These are phyloP conservation scores for Lachnellula occidentalis DNA, from an alignment of 2,329 filamentous ascomycete species.

Conservation along the genomic window DNA sequence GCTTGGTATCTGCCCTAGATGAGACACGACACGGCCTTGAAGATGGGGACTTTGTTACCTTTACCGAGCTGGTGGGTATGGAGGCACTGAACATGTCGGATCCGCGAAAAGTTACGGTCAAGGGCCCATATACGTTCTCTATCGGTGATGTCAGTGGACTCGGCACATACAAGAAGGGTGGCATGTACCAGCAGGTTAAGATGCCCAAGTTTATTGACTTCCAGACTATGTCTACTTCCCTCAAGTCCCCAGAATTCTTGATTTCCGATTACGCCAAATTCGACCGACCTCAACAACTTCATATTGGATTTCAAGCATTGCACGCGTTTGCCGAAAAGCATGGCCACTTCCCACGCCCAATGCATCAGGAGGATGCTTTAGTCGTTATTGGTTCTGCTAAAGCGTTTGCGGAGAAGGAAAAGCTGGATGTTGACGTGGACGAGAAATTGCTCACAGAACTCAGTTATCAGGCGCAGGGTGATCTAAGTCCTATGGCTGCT, in stretches of 20 bases:
- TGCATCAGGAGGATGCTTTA: slow-evolving; percentile 77
- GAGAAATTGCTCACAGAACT: slow-evolving; percentile 91
- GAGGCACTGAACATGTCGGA: slow-evolving; percentile 77
- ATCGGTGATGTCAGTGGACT: slow-evolving; percentile 88
- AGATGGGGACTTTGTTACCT: slow-evolving; percentile 94
- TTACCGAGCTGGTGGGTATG: slow-evolving; percentile 90
- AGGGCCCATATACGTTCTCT: slow-evolving; percentile 94
- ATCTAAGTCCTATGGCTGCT: slow-evolving; percentile 86
- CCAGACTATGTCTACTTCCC: slow-evolving; percentile 68
- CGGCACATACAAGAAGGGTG: slow-evolving; percentile 81
- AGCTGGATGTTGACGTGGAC: slow-evolving; percentile 76
- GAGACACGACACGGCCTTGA: slow-evolving; percentile 93
- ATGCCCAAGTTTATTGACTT: slow-evolving; percentile 95
- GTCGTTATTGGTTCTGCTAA: slow-evolving; percentile 73
- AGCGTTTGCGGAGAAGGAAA: slow-evolving; percentile 66
- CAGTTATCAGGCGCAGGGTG: slow-evolving; percentile 88
- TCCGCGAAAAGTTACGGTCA: slow-evolving; percentile 86
- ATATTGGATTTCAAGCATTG: slow-evolving; percentile 87
- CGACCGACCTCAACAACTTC: slow-evolving; percentile 86
- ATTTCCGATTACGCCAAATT: slow-evolving; percentile 98
- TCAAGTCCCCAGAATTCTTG: slow-evolving; percentile 83
- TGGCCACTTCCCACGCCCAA: slow-evolving; percentile 70
- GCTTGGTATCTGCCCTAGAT: slow-evolving; percentile 85
- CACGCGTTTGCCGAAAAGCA: slow-evolving; percentile 77
- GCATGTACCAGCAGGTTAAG: slow-evolving; percentile 93